Evolutionary conservation across 2,329 filamentous ascomycete species (phyloP).

Genomic region (Colletotrichum acutatum): DNA sequence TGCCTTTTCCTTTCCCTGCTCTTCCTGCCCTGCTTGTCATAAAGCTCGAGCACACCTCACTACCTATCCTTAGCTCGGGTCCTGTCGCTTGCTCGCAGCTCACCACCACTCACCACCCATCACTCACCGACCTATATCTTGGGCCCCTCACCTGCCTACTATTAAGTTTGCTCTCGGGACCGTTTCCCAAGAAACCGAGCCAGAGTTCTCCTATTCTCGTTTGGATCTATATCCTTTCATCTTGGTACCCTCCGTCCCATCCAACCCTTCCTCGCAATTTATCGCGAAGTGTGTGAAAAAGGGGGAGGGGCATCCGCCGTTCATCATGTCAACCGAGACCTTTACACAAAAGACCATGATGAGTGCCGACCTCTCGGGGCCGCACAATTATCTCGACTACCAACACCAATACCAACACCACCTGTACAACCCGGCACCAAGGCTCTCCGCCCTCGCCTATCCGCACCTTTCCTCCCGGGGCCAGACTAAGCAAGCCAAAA

Average conservation of each 20-base stretch:
- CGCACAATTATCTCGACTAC: slow-evolving; percentile 29
- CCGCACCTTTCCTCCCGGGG: slow-evolving; percentile 15
- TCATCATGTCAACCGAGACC: slow-evolving; percentile 33
- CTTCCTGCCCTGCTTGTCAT: slow-evolving; percentile 30
- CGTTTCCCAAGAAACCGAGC: slow-evolving; percentile 10
- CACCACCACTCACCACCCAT: slow-evolving; percentile 6
- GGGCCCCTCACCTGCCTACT: slow-evolving; percentile 16
- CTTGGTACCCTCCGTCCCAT: not conserved
- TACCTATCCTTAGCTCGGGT: not conserved
- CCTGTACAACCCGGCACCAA: slow-evolving; percentile 28
- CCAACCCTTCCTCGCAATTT: not conserved
- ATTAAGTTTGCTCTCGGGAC: not conserved
- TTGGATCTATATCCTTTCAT: not conserved
- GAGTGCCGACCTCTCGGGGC: slow-evolving; percentile 33
- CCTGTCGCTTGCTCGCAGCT: slow-evolving; percentile 11
- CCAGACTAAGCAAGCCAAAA: slow-evolving; percentile 28
- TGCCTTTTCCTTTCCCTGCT: not conserved
- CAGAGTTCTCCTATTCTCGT: not conserved
- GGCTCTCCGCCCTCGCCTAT: slow-evolving; percentile 30
- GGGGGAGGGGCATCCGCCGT: not conserved
- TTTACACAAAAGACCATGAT: slow-evolving; percentile 30
- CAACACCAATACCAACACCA: slow-evolving; percentile 21
- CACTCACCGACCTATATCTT: slow-evolving; percentile 31
- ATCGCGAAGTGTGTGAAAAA: not conserved
- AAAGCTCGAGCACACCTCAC: slow-evolving; percentile 34